phyloP scores from a whole-genome alignment of 179 eudicot species.

The Carnegiea gigantea region DNA sequence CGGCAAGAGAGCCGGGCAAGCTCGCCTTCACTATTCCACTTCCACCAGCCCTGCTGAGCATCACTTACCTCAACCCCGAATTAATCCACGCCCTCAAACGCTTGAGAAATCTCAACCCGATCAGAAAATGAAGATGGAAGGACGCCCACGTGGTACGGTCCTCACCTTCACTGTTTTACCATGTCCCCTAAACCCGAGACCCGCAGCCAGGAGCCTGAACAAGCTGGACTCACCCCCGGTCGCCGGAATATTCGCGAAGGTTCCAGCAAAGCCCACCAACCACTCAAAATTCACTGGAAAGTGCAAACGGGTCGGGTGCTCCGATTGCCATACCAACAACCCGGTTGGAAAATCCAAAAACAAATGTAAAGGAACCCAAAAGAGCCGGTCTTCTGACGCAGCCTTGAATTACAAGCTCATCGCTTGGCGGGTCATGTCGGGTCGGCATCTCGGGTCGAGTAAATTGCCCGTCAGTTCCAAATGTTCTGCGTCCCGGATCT shows the following conservation, averaged over 20 bases:
- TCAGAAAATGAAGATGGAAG: slow-evolving; percentile 53
- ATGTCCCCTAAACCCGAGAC: slow-evolving; percentile 9
- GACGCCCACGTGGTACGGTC: slow-evolving; percentile 59
- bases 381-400: slow-evolving; percentile 28
- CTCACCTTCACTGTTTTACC: slow-evolving; percentile 32
- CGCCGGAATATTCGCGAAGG: slow-evolving; percentile 52
- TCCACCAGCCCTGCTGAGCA: too few relatives aligned
- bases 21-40: too few relatives aligned
- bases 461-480: slow-evolving; percentile 22
- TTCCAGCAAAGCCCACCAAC: slow-evolving; percentile 54
- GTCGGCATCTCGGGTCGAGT: neutral
- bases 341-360: slow-evolving; percentile 53
- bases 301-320: neutral
- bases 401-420: slow-evolving; percentile 19
- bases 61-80: too few relatives aligned
- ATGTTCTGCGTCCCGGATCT: slow-evolving; percentile 39
- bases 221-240: slow-evolving; percentile 36
- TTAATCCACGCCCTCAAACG: neutral
- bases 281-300: too few relatives aligned
- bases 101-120: neutral
- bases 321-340: slow-evolving; percentile 36
- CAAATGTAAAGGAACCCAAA: slow-evolving; percentile 54
- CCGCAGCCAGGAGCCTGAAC: slow-evolving; percentile 20
- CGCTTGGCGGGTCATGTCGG: slow-evolving; percentile 31
- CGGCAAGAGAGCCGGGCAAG: too few relatives aligned